Conservation (phyloP, 2,329 filamentous ascomycete species). For the Botrytis fabae region DNA sequence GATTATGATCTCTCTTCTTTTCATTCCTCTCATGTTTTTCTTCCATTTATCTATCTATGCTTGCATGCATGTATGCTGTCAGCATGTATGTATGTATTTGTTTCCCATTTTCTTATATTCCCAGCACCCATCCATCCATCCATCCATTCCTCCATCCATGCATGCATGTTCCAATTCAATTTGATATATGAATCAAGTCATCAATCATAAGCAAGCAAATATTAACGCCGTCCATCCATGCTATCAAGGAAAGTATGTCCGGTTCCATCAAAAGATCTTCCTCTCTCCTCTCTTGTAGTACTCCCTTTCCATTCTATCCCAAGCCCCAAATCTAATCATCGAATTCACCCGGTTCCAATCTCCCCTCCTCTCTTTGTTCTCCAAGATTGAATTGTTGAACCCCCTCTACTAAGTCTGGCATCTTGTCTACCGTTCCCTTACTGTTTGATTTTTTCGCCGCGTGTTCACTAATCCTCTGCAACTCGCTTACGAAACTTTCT, state of each 20-base stretch:
- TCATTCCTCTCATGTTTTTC: neutral
- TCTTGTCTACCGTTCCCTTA: conserved; percentile 15
- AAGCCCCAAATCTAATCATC: conserved; percentile 17
- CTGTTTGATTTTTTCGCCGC: conserved; percentile 39
- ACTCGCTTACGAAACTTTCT: conserved; percentile 83
- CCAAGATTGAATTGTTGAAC: conserved; percentile 28
- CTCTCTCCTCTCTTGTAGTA: neutral
- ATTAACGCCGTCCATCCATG: neutral
- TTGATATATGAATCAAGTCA: neutral
- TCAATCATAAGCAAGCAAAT: neutral
- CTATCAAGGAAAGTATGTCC: neutral
- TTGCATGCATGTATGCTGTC: neutral
- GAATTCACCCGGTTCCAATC: conserved; percentile 23
- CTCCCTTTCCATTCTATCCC: neutral
- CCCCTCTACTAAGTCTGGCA: conserved; percentile 29
- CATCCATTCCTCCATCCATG: neutral
- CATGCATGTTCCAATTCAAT: neutral
- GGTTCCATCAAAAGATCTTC: neutral
- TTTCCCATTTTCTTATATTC: neutral
- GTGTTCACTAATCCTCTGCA: conserved; percentile 47
- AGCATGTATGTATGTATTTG: neutral
- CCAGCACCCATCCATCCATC: neutral
- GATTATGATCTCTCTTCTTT: neutral
- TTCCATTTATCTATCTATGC: neutral
- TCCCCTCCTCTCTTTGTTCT: conserved; percentile 23